phyloP scores from a whole-genome alignment of 192 early-diverging fungal genomes.

The Fimicolochytrium jonesii region DNA sequence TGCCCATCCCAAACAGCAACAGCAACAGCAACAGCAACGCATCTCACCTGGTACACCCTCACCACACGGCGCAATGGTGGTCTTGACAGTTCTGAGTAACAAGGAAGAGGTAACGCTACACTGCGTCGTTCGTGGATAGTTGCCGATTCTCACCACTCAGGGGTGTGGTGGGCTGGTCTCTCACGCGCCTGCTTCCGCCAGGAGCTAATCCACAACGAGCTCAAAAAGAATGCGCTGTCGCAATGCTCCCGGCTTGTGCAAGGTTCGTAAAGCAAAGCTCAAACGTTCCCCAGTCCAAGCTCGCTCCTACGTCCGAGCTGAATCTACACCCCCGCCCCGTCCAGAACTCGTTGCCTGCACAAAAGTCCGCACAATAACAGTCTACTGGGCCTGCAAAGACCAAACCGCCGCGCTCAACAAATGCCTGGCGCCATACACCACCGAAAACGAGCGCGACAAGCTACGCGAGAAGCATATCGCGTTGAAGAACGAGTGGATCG shows the following conservation, averaged over 20 bases:
- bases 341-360: constrained; percentile 25
- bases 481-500: constrained; percentile 13
- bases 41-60: no score
- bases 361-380: constrained; percentile 22
- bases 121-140: neutral
- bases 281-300: no score
- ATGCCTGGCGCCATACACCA: constrained; percentile 32
- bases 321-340: no score
- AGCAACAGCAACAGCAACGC: no score
- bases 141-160: neutral
- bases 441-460: constrained; percentile 18
- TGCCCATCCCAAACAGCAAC: no score
- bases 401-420: constrained; percentile 21
- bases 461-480: constrained; percentile 9
- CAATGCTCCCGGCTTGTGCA: constrained; percentile 15
- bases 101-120: constrained; percentile 9
- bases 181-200: neutral
- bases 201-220: constrained; percentile 24
- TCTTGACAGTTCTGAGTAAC: constrained; percentile 21
- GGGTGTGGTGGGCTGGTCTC: neutral
- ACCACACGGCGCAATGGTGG: no score
- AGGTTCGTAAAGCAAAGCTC: no score
- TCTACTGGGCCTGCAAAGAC: constrained; percentile 22
- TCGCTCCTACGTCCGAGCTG: no score
- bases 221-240: constrained; percentile 25